Conservation (phyloP, 805 yeast species). For the Ogataea nonfermentans region DNA sequence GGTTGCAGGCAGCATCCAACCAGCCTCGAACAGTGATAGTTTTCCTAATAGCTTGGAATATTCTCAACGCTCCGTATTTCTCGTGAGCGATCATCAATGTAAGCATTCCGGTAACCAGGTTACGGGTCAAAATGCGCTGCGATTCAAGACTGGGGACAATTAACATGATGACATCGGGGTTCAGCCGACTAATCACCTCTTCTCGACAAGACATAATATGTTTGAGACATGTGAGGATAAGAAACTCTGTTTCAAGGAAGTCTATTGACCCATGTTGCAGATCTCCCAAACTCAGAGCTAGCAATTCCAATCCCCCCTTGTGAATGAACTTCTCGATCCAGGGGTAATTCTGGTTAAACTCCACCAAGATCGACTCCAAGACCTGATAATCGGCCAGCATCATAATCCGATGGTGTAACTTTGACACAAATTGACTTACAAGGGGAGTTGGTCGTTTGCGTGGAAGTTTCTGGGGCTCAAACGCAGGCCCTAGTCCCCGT, state of each 20-base stretch:
- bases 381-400: slow-evolving; percentile 38
- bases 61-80: slow-evolving; percentile 12
- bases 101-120: slow-evolving; percentile 75
- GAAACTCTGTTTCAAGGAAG: slow-evolving; percentile 64
- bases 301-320: slow-evolving; percentile 76
- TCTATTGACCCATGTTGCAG: slow-evolving; percentile 42
- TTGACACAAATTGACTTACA: slow-evolving; percentile 34
- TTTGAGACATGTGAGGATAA: slow-evolving; percentile 73
- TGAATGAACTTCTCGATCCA: slow-evolving; percentile 83
- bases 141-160: slow-evolving; percentile 73
- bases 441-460: neutral
- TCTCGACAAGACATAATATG: slow-evolving; percentile 64
- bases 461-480: neutral
- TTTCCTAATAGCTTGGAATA: neutral
- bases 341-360: slow-evolving; percentile 22
- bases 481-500: slow-evolving; percentile 18
- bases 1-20: slow-evolving; percentile 19
- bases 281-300: slow-evolving; percentile 64
- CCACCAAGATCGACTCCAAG: slow-evolving; percentile 24
- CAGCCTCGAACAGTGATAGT: slow-evolving; percentile 11
- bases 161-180: slow-evolving; percentile 51
- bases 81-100: slow-evolving; percentile 41
- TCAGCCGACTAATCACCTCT: slow-evolving; percentile 55
- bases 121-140: slow-evolving; percentile 71
- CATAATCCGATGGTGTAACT: slow-evolving; percentile 39